Conservation (phyloP, 2,329 filamentous ascomycete genomes). For the Ceratocystis variospora region DNA sequence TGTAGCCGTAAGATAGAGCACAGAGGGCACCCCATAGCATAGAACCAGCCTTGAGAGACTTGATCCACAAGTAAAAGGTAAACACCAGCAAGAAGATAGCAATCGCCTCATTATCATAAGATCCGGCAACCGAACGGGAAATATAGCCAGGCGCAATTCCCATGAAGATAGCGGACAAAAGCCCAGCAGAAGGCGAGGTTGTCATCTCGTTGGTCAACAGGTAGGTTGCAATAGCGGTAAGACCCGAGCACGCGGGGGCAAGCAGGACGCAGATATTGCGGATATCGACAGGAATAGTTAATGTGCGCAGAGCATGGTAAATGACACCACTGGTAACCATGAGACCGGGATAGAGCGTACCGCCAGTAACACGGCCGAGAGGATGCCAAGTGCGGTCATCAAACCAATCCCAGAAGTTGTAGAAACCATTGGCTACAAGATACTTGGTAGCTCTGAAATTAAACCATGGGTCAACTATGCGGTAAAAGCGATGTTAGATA, state of each 20-base stretch:
- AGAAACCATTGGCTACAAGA: slow-evolving; percentile 90
- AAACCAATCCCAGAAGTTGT: slow-evolving; percentile 99
- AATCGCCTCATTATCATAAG: slow-evolving; percentile 99
- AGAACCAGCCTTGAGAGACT: slow-evolving; percentile 89
- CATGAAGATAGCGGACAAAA: slow-evolving; percentile 92
- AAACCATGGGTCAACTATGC: slow-evolving; percentile 94
- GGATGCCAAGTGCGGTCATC: slow-evolving; percentile 99
- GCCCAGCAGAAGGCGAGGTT: slow-evolving; percentile 81
- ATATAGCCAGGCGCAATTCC: slow-evolving; percentile 96
- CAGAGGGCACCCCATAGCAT: slow-evolving; percentile 93
- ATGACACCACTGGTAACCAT: slow-evolving; percentile 98
- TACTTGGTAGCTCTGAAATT: slow-evolving; percentile 99
- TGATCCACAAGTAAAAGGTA: slow-evolving; percentile 98
- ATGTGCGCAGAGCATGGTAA: slow-evolving; percentile 79
- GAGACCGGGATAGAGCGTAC: slow-evolving; percentile 93
- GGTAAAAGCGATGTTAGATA: slow-evolving; percentile 2
- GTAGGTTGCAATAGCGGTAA: slow-evolving; percentile 87
- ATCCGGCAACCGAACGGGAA: slow-evolving; percentile 90
- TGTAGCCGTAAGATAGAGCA: slow-evolving; percentile 97
- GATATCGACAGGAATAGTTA: slow-evolving; percentile 91
- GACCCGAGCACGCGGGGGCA: slow-evolving; percentile 82
- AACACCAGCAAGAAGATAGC: slow-evolving; percentile 97
- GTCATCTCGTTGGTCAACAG: slow-evolving; percentile 96
- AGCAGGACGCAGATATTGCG: slow-evolving; percentile 97
- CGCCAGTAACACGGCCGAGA: slow-evolving; percentile 92